Conservation (phyloP, 2,329 filamentous ascomycete species). For the Sarocladiaceae sp. region DNA sequence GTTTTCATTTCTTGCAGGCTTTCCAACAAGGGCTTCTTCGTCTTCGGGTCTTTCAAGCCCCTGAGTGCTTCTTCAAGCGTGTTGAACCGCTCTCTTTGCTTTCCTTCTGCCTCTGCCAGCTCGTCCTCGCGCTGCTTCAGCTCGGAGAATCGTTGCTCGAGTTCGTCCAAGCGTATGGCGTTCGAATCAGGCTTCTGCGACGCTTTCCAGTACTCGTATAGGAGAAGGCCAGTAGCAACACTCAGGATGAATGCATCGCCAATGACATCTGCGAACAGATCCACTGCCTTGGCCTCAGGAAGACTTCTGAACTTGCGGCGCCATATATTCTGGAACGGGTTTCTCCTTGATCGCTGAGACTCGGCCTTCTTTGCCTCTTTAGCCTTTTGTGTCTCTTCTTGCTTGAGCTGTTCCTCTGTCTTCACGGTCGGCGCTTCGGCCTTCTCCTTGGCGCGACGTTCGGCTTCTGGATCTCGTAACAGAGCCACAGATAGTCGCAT, state of each 20-base stretch:
- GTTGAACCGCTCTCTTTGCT: slow-evolving; percentile 43
- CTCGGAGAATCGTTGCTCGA: slow-evolving; percentile 44
- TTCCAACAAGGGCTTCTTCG: slow-evolving; percentile 46
- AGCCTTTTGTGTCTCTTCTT: slow-evolving; percentile 38
- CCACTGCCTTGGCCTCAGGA: slow-evolving; percentile 62
- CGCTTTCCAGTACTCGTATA: slow-evolving; percentile 59
- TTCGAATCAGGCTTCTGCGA: slow-evolving; percentile 58
- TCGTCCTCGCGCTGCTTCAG: slow-evolving; percentile 46
- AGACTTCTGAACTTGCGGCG: slow-evolving; percentile 57
- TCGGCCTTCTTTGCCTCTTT: slow-evolving; percentile 40
- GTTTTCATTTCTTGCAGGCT: slow-evolving; percentile 10
- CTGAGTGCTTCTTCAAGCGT: slow-evolving; percentile 51
- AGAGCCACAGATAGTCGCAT: slow-evolving; percentile 60
- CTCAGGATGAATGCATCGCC: slow-evolving; percentile 60
- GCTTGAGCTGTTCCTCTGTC: slow-evolving; percentile 56
- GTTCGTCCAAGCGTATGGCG: slow-evolving; percentile 46
- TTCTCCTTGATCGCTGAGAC: slow-evolving; percentile 33
- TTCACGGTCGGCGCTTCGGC: slow-evolving; percentile 62
- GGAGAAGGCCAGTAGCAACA: slow-evolving; percentile 52
- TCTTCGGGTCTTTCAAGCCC: slow-evolving; percentile 50
- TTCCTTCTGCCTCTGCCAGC: slow-evolving; percentile 39
- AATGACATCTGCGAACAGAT: slow-evolving; percentile 62
- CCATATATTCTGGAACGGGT: slow-evolving; percentile 51
- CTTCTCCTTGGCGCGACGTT: slow-evolving; percentile 55
- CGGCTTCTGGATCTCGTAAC: slow-evolving; percentile 53